phyloP scores from a whole-genome alignment of 176 grass and related monocot species.

The Aegilops longissima region DNA sequence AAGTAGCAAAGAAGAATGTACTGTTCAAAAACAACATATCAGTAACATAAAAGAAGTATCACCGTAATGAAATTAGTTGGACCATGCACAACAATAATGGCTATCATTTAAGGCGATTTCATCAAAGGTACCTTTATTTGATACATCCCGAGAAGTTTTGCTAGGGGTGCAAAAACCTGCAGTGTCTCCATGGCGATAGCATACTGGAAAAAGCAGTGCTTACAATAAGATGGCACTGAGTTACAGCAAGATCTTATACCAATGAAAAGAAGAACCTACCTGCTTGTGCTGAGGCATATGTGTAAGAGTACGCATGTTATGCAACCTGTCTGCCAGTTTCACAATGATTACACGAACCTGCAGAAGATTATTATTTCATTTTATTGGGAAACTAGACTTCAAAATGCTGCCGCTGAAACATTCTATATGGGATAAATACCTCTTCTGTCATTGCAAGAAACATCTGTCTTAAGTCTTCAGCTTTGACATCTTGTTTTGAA shows the following conservation, averaged over 20 bases:
- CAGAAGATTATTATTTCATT: slow-evolving; percentile 19
- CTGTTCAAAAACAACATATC: slow-evolving; percentile 3
- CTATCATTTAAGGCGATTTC: neutral
- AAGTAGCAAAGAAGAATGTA: neutral
- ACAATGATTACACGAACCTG: slow-evolving; percentile 99
- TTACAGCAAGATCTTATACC: neutral
- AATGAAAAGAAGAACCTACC: slow-evolving; percentile 47
- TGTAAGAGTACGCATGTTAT: slow-evolving; percentile 98
- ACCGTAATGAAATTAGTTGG: slow-evolving; percentile 33
- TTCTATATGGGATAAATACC: slow-evolving; percentile 38
- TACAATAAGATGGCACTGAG: slow-evolving; percentile 19
- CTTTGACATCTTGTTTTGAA: slow-evolving; percentile 96
- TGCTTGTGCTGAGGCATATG: slow-evolving; percentile 98
- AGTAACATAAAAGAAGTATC: slow-evolving; percentile 23
- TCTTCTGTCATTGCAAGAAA: slow-evolving; percentile 99
- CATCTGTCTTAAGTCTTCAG: slow-evolving; percentile 97
- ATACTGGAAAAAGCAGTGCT: slow-evolving; percentile 49
- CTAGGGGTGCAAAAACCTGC: slow-evolving; percentile 96
- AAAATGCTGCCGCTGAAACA: slow-evolving; percentile 20
- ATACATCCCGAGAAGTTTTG: slow-evolving; percentile 98
- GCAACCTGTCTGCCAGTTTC: slow-evolving; percentile 95
- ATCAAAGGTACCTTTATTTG: slow-evolving; percentile 80
- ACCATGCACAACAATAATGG: slow-evolving; percentile 42
- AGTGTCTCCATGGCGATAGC: slow-evolving; percentile 82
- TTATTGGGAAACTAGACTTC: slow-evolving; percentile 6